Evolutionary conservation across 2,329 filamentous ascomycete genomes (phyloP), one percentile per base, ranked within the genome.

Genomic region (Triangularia verruculosa): DNA sequence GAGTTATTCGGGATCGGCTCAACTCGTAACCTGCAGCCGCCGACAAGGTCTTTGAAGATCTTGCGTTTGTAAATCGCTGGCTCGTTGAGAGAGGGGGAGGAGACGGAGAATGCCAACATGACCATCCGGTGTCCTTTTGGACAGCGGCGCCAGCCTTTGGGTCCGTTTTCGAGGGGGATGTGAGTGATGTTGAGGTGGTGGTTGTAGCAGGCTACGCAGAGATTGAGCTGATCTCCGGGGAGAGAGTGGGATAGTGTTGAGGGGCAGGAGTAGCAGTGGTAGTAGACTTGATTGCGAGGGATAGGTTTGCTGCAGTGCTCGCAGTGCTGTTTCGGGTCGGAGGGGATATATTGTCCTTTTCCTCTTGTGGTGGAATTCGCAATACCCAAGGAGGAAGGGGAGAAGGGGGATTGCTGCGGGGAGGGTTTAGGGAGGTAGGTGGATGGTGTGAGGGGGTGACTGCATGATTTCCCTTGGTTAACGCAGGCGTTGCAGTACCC

Each of bases 401-500:
- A 9, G 53, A 53, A 32, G 1, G 56, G 28, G 7, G 6, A 8
- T 47, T 47, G n/a, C 3, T 20, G 39, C 2, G 39, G 39, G n/a
- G n/a, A 47, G n/a, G 39, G 9, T 11, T 47, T 47, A 8, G 51
- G 22, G 4, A 15, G 8, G 51, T 54, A 89, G 0, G 88, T 85
- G 53, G 96, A 79, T 0, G 93, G 92, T 0, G 96, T 79, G 0
- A 98, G 81, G 6, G 90, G 83, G 72, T 98, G 94, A 0, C 88
- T 90, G 76, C 94, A 98, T 64, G 88, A 90, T 64, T 83, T 83
- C 15, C 92, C 93, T 74, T 89, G 87, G 64, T 94, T 93, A 28
- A 97, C 92, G 69, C 94, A 98, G 65, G 83, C 79, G 70, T 93
- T 92, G 77, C 94, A 98, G 74, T 92, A 97, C 0, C 94, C 94